Percentiles rank a stretch among this genome's conserved stretches.
phyloP scores from a whole-genome alignment of 1,284 basidiomycete genomes.

The Mycosarcoma mackinlayi region DNA sequence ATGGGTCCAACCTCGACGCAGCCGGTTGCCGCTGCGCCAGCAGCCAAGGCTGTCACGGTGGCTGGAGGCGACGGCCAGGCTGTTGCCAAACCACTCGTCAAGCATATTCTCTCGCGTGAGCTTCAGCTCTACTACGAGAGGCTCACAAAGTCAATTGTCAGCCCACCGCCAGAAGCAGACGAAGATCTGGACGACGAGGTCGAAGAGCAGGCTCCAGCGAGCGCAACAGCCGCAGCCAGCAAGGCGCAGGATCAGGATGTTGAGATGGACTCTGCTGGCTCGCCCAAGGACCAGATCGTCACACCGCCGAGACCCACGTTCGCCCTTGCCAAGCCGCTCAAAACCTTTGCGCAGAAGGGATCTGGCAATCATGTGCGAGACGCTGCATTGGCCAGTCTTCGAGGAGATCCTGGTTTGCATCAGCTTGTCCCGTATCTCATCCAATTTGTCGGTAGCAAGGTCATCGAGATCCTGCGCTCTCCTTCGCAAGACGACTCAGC shows the following conservation, averaged over 20 bases:
- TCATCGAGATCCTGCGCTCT: constrained; percentile 68
- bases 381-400: constrained; percentile 88
- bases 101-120: constrained; percentile 92
- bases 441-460: constrained; percentile 88
- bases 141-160: constrained; percentile 75
- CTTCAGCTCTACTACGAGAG: constrained; percentile 94
- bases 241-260: constrained; percentile 33
- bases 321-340: constrained; percentile 43
- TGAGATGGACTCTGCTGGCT: constrained; percentile 23
- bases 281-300: constrained; percentile 34
- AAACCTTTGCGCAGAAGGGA: constrained; percentile 47
- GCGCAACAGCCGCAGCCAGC: background rate
- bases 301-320: constrained; percentile 44
- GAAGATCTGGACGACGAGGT: constrained; percentile 47
- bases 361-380: constrained; percentile 69
- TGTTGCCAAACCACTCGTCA: constrained; percentile 73
- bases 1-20: constrained; percentile 38
- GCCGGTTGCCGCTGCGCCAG: constrained; percentile 56
- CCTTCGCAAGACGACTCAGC: constrained; percentile 18
- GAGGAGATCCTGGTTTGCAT: constrained; percentile 89
- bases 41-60: constrained; percentile 61
- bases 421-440: constrained; percentile 95
- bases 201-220: constrained; percentile 11
- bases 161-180: constrained; percentile 58
- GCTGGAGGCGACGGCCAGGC: constrained; percentile 50